Evolutionary conservation across 176 grass and related monocot genomes (phyloP).

Genomic region (Alloteropsis semialata): DNA sequence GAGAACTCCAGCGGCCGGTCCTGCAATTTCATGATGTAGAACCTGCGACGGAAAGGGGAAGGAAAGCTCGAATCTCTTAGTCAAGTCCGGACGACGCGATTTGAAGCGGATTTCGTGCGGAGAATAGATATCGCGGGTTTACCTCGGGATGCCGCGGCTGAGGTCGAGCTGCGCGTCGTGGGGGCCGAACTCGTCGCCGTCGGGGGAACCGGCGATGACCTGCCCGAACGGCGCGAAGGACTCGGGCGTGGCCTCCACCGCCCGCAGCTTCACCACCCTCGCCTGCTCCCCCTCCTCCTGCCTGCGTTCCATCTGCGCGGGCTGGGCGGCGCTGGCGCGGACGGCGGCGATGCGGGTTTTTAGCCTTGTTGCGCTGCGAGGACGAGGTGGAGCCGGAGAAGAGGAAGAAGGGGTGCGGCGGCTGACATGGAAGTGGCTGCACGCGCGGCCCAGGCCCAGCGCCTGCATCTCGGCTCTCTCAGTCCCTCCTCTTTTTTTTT

Average conservation of each 20-base stretch:
- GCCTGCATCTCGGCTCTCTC: slow-evolving; percentile 8
- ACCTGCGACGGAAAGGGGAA: slow-evolving; percentile 20
- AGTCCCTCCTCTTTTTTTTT: too few species aligned
- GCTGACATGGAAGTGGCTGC: background rate
- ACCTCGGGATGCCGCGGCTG: slow-evolving; percentile 81
- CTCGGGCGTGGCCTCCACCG: slow-evolving; percentile 72
- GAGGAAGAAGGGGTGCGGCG: slow-evolving; percentile 9
- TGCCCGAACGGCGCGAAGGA: slow-evolving; percentile 89
- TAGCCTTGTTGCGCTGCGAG: background rate
- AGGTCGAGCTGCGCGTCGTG: slow-evolving; percentile 94
- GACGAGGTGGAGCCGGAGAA: background rate
- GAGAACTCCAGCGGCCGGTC: slow-evolving; percentile 60
- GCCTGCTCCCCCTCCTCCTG: background rate
- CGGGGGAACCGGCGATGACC: slow-evolving; percentile 67
- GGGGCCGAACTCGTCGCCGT: slow-evolving; percentile 77
- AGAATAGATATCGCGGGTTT: background rate
- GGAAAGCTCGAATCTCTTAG: background rate
- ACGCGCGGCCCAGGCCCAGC: slow-evolving; percentile 34
- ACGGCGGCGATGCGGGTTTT: background rate
- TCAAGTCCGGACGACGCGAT: too few species aligned
- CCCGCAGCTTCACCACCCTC: slow-evolving; percentile 49
- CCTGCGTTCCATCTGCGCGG: slow-evolving; percentile 31
- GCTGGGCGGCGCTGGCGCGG: background rate
- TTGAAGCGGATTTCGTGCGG: background rate
- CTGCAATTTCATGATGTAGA: slow-evolving; percentile 81